Conservation (phyloP, 305 asterid species). For the Andrographis paniculata region DNA sequence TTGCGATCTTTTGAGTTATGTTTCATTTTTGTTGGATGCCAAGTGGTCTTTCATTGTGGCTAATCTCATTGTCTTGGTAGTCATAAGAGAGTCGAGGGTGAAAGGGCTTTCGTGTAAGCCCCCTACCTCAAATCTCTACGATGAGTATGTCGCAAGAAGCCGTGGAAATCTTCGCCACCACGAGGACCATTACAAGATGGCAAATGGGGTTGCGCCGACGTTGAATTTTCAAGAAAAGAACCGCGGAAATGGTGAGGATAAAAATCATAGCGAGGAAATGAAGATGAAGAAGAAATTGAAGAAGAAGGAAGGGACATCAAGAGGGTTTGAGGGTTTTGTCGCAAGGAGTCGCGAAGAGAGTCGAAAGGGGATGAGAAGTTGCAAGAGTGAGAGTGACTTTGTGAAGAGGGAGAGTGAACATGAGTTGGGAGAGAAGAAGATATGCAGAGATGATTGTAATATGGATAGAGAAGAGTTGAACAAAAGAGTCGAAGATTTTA, state of each 20-base stretch:
- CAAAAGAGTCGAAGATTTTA: slow-evolving; percentile 41
- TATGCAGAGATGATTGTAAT: no score
- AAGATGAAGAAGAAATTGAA: background rate
- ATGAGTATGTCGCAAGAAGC: slow-evolving; percentile 33
- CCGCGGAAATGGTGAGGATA: background rate
- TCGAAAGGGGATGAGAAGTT: background rate
- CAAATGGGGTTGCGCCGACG: background rate
- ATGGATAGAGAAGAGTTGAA: slow-evolving; percentile 30
- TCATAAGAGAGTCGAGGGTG: slow-evolving; percentile 27
- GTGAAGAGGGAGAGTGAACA: slow-evolving; percentile 2
- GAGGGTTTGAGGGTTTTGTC: background rate
- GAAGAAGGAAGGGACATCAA: background rate
- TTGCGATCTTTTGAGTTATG: slow-evolving; percentile 7
- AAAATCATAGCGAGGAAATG: background rate
- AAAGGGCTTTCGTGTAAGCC: slow-evolving; percentile 13
- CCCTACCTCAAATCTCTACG: slow-evolving; percentile 24
- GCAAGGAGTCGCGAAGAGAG: background rate
- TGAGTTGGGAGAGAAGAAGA: slow-evolving; percentile 13
- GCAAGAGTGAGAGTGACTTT: background rate
- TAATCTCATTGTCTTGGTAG: slow-evolving; percentile 29
- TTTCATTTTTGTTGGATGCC: slow-evolving; percentile 21
- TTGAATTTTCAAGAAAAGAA: background rate
- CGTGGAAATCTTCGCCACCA: slow-evolving; percentile 2
- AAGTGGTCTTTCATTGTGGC: slow-evolving; percentile 34
- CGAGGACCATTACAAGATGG: background rate